phyloP scores from a whole-genome alignment of 768 basidiomycete genomes.

The Kwoniella dendrophila region DNA sequence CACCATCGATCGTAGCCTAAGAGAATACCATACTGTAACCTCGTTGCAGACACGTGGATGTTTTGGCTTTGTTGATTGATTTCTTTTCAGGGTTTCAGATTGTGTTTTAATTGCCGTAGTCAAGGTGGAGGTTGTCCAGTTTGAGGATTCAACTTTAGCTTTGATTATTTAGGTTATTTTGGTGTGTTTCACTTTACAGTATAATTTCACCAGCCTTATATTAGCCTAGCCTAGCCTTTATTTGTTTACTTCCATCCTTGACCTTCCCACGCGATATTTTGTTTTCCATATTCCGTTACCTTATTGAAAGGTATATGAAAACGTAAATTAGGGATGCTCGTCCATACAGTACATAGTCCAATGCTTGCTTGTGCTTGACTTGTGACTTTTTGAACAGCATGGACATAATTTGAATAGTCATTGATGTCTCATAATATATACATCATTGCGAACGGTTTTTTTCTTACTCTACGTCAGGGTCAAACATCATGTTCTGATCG shows the following conservation, averaged over 20 bases:
- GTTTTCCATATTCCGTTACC: neutral
- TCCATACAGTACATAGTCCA: too few relatives aligned
- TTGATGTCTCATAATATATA: neutral
- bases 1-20: too few relatives aligned
- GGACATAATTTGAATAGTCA: neutral
- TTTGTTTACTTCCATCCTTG: neutral
- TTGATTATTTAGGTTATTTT: too few relatives aligned
- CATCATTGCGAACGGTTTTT: neutral
- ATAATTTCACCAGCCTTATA: too few relatives aligned
- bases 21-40: too few relatives aligned
- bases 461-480: neutral
- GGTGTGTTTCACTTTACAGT: neutral
- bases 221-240: neutral
- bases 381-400: too few relatives aligned
- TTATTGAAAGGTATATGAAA: neutral
- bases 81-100: too few relatives aligned
- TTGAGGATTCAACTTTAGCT: too few relatives aligned
- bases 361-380: constrained; percentile 1
- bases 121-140: constrained; percentile 2
- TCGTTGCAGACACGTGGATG: too few relatives aligned
- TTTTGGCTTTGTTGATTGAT: too few relatives aligned
- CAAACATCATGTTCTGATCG: neutral
- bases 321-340: too few relatives aligned
- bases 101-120: neutral
- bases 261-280: neutral